Percentiles rank a stretch among this genome's conserved stretches.
Conservation (phyloP, 2,329 filamentous ascomycete species). For the Tothia fuscella region DNA sequence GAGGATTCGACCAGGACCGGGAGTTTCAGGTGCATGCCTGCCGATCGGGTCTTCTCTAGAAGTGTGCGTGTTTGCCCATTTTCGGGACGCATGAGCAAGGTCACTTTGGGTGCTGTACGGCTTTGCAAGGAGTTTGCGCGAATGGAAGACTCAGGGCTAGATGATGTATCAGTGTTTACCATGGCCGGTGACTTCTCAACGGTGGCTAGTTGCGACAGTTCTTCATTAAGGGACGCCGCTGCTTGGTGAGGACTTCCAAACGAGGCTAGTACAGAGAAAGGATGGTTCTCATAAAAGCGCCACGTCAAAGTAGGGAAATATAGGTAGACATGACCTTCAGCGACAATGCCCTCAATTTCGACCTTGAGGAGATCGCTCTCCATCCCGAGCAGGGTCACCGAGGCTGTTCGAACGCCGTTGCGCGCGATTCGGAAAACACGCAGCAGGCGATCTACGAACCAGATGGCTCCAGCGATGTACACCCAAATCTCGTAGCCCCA, state of each 20-base stretch:
- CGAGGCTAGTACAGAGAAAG: constrained; percentile 28
- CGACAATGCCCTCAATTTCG: constrained; percentile 28
- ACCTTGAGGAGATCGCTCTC: constrained; percentile 23
- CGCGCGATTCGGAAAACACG: constrained; percentile 26
- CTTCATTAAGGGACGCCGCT: not conserved
- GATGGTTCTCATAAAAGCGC: constrained; percentile 38
- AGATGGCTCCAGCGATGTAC: constrained; percentile 28
- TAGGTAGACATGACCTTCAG: constrained; percentile 29
- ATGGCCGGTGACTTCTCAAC: not conserved
- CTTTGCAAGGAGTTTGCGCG: not conserved
- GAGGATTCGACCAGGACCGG: constrained; percentile 30
- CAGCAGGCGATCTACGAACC: constrained; percentile 31
- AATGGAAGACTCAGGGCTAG: not conserved
- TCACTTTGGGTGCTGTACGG: constrained; percentile 17
- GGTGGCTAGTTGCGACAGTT: not conserved
- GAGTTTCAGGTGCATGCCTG: constrained; percentile 14
- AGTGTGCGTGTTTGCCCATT: constrained; percentile 37
- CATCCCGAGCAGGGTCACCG: constrained; percentile 11
- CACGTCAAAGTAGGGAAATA: constrained; percentile 35
- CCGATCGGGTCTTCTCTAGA: constrained; percentile 14
- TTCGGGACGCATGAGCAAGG: constrained; percentile 25
- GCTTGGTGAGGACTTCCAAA: constrained; percentile 14
- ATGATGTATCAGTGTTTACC: not conserved
- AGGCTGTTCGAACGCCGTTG: constrained; percentile 26
- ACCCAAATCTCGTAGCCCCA: constrained; percentile 37